Evolutionary conservation across 1,284 basidiomycete genomes (phyloP), one percentile per base, ranked within the genome.

Genomic region (Cerrena zonata): DNA sequence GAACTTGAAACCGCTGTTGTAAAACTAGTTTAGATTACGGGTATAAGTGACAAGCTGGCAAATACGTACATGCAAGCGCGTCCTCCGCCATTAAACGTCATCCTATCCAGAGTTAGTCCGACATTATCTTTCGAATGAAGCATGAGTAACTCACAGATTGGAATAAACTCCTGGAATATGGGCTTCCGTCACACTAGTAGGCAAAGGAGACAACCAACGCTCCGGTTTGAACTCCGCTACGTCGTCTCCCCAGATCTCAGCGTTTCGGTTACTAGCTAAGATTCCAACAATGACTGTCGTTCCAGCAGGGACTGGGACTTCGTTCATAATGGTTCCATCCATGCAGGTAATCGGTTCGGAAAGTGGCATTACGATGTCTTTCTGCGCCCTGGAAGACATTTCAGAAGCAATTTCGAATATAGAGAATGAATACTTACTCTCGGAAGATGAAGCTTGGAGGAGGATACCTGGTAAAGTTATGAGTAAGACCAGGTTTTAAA

Each of bases 191-290:
- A 60, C 51, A 4, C 50, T 38, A 15, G 53, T 52, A 2, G 59
- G 59, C 10, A 57, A 50, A 2, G 57, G 53, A 15, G 36, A 18
- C 18, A 61, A 41, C 58, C 58, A 59, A 4, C 59, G 53, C 43
- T 61, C 58, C 2, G 58, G 58, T 42, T 53, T 56, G 55, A 57
- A 61, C 23, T 55, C 58, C 42, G 48, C 42, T 3, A 58, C 59
- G 30, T 61, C 59, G 5, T 53, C 47, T 18, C 59, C 76, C 72
- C 80, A 84, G 22, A 81, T 64, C 26, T 58, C 67, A 54, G 61
- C 74, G 49, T 69, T 79, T 44, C 67, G 61, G 57, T 84, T 80
- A 30, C 80, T 69, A 15, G 63, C 63, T 1, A 56, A 48, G 15
- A 76, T 66, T 1, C 77, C 70, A 1, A 74, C 61, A 5, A 58